Conservation (phyloP, 2,329 filamentous ascomycete genomes). For the Cladosporium cucumerinum region DNA sequence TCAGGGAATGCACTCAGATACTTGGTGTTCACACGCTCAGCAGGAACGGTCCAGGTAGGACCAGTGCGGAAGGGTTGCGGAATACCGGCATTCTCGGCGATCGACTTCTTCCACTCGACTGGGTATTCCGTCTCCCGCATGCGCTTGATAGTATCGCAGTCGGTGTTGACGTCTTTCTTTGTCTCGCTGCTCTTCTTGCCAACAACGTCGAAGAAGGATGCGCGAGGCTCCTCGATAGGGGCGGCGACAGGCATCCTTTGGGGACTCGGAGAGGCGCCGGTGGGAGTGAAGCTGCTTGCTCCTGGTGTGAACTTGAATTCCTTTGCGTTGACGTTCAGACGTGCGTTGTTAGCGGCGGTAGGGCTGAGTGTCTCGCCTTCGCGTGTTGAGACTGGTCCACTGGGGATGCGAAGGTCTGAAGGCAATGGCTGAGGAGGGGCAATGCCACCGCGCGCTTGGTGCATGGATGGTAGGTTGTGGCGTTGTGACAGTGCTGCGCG, state of each 20-base stretch:
- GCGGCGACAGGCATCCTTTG: constrained; percentile 33
- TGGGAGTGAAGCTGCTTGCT: constrained; percentile 77
- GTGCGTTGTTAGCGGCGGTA: constrained; percentile 32
- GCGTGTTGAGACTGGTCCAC: constrained; percentile 31
- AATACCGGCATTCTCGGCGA: constrained; percentile 75
- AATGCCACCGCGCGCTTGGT: constrained; percentile 16
- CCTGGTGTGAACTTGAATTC: constrained; percentile 86
- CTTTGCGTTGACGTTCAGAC: constrained; percentile 60
- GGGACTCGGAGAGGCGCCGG: constrained; percentile 69
- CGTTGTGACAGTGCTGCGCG: constrained; percentile 21
- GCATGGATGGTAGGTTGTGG: constrained; percentile 18
- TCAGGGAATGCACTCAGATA: constrained; percentile 80
- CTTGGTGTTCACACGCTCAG: constrained; percentile 70
- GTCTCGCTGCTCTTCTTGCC: constrained; percentile 64
- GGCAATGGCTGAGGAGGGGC: constrained; percentile 52
- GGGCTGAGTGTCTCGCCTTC: constrained; percentile 44
- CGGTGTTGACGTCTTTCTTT: constrained; percentile 48
- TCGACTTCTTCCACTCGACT: constrained; percentile 54
- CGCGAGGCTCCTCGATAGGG: constrained; percentile 19
- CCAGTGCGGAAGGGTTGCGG: constrained; percentile 78
- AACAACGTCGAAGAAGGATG: constrained; percentile 29
- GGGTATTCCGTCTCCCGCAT: constrained; percentile 59
- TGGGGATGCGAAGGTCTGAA: constrained; percentile 66
- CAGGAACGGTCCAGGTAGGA: constrained; percentile 75
- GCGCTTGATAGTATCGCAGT: constrained; percentile 63